Percentiles rank a stretch among this genome's conserved stretches.
Conservation (phyloP, 225 moss, liverwort and hornwort genomes). For the Pleurozium schreberi region DNA sequence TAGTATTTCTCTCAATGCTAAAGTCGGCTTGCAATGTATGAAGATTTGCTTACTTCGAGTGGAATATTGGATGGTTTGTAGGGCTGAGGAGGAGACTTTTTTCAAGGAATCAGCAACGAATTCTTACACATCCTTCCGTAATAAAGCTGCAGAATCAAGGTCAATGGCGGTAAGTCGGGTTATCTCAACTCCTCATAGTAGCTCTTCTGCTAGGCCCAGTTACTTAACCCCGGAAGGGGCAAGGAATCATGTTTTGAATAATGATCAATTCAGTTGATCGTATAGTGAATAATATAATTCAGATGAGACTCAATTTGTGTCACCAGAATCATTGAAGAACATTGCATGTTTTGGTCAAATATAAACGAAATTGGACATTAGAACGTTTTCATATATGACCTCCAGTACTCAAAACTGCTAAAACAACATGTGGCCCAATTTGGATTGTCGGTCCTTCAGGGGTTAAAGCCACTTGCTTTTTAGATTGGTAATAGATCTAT, state of each 20-base stretch:
- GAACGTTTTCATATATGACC: neutral
- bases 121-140: constrained; percentile 75
- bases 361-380: neutral
- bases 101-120: constrained; percentile 68
- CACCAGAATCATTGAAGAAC: neutral
- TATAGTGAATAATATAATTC: neutral
- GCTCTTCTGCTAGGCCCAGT: neutral
- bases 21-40: neutral
- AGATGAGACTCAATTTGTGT: neutral
- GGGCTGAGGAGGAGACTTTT: constrained; percentile 71
- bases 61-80: constrained; percentile 9
- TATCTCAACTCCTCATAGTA: neutral
- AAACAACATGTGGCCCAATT: no score
- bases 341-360: neutral
- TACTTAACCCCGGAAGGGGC: neutral
- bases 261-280: neutral
- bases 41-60: neutral
- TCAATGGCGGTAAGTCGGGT: constrained; percentile 60
- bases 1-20: neutral
- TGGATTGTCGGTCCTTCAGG: neutral
- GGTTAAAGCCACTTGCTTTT: neutral
- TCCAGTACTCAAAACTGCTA: neutral
- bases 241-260: neutral
- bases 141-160: constrained; percentile 91
- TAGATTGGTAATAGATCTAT: neutral